Base-by-base conservation (phyloP, 1,139 yeast species). In the Kazachstania sp. region DNA sequence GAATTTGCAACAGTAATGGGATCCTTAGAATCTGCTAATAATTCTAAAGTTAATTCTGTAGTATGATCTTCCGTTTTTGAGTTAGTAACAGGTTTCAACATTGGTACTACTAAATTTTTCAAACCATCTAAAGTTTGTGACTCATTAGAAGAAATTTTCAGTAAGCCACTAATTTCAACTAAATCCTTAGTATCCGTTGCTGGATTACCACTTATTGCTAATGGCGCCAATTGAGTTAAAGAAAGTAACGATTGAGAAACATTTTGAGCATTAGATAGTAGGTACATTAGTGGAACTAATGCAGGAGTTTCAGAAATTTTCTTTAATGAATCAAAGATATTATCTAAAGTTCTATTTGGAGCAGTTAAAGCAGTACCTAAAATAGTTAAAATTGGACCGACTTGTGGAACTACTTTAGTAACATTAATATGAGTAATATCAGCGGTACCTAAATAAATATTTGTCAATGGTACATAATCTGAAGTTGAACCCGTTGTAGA, bases 401-500 rank as follows among this genome's bases (percentile, higher is more conserved):
- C 47, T 40, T 57, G 54, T 20, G 67, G 67, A 26, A 64, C 39
- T 38, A 64, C 62, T 48, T 64, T 64, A 30, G 65, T 56, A 26
- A 63, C 66, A 44, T 63, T 63, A 46, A 64, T 60, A 39, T 59
- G 61, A 23, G 60, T 50, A 41, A 64, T 60, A 45, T 63, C 59
- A 32, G 67, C 66, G 37, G 59, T 55, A 45, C 65, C 66, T 30
- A 63, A 45, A 47, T 61, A 62, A 30, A 64, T 51, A 41, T 60
- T 53, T 13, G 56, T 62, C 34, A 63, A 49, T 35, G 65, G 65
- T 23, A 44, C 51, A 46, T 58, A 57, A 46, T 61, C 56, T n/a
- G 65, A 49, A n/a, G 63, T 54, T 11, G 65, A 60, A 40, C 68
- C 68, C 3, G 63, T 58, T 15, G 49, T 56, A 19, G 55, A 58